These are phyloP conservation scores for Chaetomiaceae sp. DNA, from an alignment of 2,329 filamentous ascomycete genomes.

Conservation along the genomic window DNA sequence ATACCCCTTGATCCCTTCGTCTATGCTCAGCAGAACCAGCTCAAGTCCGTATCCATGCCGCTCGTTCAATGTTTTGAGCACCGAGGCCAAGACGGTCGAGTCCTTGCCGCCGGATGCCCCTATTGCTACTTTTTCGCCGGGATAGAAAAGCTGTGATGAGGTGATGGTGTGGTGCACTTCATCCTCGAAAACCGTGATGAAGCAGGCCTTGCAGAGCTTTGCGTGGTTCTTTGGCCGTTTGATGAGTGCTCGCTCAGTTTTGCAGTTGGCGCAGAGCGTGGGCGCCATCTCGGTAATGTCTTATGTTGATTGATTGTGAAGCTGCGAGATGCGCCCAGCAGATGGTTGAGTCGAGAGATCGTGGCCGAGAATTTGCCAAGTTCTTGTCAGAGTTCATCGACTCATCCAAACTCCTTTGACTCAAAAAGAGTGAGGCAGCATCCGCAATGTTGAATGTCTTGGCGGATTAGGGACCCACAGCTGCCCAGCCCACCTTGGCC, in stretches of 20 bases:
- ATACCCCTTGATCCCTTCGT: slow-evolving; percentile 96
- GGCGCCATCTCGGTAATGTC: slow-evolving; percentile 61
- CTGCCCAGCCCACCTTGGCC: background rate
- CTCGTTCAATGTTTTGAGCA: slow-evolving; percentile 91
- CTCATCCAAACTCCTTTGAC: background rate
- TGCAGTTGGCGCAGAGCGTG: slow-evolving; percentile 69
- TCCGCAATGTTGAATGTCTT: no score
- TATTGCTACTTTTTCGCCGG: slow-evolving; percentile 84
- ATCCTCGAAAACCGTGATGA: slow-evolving; percentile 80
- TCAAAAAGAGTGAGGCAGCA: background rate
- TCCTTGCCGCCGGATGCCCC: slow-evolving; percentile 97
- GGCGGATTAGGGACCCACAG: background rate
- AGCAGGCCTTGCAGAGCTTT: slow-evolving; percentile 87
- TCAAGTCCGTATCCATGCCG: slow-evolving; percentile 82
- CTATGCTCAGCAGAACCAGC: slow-evolving; percentile 82
- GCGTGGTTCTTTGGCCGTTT: slow-evolving; percentile 92
- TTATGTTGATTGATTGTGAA: background rate
- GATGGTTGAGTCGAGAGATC: no score
- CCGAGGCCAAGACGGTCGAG: slow-evolving; percentile 90
- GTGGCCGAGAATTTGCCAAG: background rate
- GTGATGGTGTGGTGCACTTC: slow-evolving; percentile 93
- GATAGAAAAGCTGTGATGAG: slow-evolving; percentile 72
- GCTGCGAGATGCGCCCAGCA: background rate
- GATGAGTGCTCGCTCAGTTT: slow-evolving; percentile 74
- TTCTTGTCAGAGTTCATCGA: no score